Conservation (phyloP, 2,329 filamentous ascomycete species). For the Diatrype stigma region DNA sequence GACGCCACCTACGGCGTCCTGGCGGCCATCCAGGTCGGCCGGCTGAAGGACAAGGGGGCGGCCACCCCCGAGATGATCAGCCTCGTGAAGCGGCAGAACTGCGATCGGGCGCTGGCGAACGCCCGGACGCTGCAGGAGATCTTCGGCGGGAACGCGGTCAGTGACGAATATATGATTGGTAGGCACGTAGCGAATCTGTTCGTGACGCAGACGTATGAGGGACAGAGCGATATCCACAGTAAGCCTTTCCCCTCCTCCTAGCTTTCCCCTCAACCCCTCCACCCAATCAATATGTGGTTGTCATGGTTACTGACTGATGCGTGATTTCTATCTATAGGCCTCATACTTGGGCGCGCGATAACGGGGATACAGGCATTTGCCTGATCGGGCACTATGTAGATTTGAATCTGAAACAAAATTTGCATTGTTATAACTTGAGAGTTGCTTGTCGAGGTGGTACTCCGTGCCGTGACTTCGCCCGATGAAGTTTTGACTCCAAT, state of each 20-base stretch:
- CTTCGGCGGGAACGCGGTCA: constrained; percentile 96
- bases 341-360: constrained; percentile 63
- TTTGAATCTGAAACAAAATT: not conserved
- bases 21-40: constrained; percentile 83
- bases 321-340: constrained; percentile 50
- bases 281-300: no score
- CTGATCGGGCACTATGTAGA: constrained; percentile 45
- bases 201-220: constrained; percentile 97
- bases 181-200: constrained; percentile 94
- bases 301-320: not conserved
- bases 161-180: constrained; percentile 93
- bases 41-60: constrained; percentile 88
- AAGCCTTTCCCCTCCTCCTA: constrained; percentile 38
- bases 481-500: no score
- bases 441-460: not conserved
- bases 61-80: constrained; percentile 91
- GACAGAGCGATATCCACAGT: constrained; percentile 97
- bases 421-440: not conserved
- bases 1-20: constrained; percentile 90
- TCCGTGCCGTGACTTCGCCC: no score
- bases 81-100: constrained; percentile 97
- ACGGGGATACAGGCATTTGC: constrained; percentile 74
- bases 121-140: constrained; percentile 84
- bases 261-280: not conserved
- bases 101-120: constrained; percentile 79